Evolutionary conservation across 139 green algal species (phyloP), one percentile per base, ranked within the genome.

Genomic region (Volvox reticuliferus): DNA sequence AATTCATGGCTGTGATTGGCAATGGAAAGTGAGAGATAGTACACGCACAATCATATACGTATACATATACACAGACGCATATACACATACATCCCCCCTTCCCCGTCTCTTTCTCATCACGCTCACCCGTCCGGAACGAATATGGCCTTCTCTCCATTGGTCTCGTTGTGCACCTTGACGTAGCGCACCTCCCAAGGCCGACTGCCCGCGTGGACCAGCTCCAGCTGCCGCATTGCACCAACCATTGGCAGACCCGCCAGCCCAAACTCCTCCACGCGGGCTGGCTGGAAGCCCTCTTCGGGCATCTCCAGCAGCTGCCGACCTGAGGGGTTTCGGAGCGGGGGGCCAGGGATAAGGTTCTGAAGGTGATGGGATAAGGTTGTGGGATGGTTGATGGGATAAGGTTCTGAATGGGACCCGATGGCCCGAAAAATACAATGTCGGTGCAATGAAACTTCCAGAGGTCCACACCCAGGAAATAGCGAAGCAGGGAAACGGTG

Each of bases 141-240:
- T 19, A 91, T 32, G 18, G 80, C 92, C 44, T 88, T 76, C 22
- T 86, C 92, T 0, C 92, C 92, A 20, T 71, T 93, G 26, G 85
- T 93, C 90, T 93, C 84, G 86, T 94, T 95, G 63, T 79, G 5
- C 36, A 95, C 92, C 68, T 85, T 67, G 32, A 94, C 88, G 75
- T 91, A 79, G n/a, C 71, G 81, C 37, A 93, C 32, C 33, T 67
- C 81, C 84, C 89, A 94, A 22, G 92, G 88, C n/a, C 13, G 35
- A 20, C 71, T 91, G 73, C 75, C 86, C 30, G 86, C 86, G 55
- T 92, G 87, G 32, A 87, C 78, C 67, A 94, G 19, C 79, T 94
- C 90, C 82, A 94, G 92, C 87, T 94, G 87, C 35, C 12, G 24
- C 68, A 94, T 89, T 82, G 63, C 28, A 61, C 90, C 92, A 33